These are phyloP conservation scores for Byssochlamys sp. DNA, from an alignment of 2,329 filamentous ascomycete genomes.

Conservation along the genomic window DNA sequence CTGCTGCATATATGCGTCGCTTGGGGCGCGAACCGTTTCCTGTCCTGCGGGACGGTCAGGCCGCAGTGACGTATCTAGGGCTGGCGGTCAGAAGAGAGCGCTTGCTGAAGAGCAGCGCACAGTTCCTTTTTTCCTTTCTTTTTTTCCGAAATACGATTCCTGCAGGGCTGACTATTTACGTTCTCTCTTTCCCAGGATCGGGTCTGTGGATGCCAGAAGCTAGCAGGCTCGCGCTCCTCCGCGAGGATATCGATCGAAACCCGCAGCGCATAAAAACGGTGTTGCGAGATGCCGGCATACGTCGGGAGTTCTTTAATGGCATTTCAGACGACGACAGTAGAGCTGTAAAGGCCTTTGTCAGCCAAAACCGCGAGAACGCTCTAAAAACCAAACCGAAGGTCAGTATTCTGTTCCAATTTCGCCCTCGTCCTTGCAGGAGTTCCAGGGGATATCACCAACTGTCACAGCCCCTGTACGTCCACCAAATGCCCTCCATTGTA, in stretches of 20 bases:
- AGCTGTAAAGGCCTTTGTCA: conserved; percentile 60
- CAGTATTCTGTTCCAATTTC: conserved; percentile 22
- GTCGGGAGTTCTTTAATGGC: conserved; percentile 54
- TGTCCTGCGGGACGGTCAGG: neutral
- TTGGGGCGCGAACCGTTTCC: neutral
- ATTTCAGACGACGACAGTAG: conserved; percentile 47
- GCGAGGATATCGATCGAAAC: conserved; percentile 64
- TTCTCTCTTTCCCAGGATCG: conserved; percentile 44
- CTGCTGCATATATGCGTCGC: neutral
- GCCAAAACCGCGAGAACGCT: conserved; percentile 61
- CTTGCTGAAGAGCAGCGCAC: neutral
- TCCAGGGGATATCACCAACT: neutral
- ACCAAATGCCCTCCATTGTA: neutral
- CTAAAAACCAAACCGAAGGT: conserved; percentile 83
- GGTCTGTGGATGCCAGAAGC: conserved; percentile 74
- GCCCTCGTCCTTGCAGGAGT: neutral
- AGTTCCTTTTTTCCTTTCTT: neutral
- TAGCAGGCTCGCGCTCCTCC: conserved; percentile 54
- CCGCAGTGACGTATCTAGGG: neutral
- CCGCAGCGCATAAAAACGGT: conserved; percentile 60
- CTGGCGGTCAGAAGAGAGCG: neutral
- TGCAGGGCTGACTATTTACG: conserved; percentile 3
- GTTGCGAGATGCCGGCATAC: conserved; percentile 53
- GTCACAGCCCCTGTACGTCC: neutral
- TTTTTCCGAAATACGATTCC: neutral